Evolutionary conservation across 331 rosid genomes (phyloP).

Genomic region (Acacia pycnantha): DNA sequence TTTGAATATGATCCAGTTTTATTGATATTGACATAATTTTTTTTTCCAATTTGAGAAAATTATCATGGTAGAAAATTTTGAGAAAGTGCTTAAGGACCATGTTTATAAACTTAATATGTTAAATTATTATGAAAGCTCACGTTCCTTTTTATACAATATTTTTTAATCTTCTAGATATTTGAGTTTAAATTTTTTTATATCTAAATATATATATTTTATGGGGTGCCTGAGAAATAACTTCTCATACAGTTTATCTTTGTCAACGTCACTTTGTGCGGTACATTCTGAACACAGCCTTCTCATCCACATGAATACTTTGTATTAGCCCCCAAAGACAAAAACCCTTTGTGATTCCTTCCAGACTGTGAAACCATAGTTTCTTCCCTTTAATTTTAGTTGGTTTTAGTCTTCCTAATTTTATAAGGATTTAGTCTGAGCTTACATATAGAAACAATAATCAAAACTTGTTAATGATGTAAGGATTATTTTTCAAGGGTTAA

Average conservation of each 20-base stretch:
- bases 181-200: background rate
- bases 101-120: too few relatives aligned
- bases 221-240: background rate
- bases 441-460: too few relatives aligned
- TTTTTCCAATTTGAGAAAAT: too few relatives aligned
- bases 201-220: background rate
- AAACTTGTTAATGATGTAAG: too few relatives aligned
- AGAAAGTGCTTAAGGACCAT: too few relatives aligned
- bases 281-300: background rate
- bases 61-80: too few relatives aligned
- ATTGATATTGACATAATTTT: background rate
- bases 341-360: background rate
- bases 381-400: too few relatives aligned
- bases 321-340: background rate
- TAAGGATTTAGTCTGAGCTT: too few relatives aligned
- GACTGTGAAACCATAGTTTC: background rate
- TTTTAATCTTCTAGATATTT: too few relatives aligned
- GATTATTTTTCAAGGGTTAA: too few relatives aligned
- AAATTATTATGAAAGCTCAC: background rate
- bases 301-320: background rate
- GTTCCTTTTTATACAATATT: background rate
- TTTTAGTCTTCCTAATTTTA: too few relatives aligned
- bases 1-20: background rate
- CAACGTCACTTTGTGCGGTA: background rate
- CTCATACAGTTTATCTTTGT: background rate